phyloP scores from a whole-genome alignment of 2,329 filamentous ascomycete genomes.

The Aspergillus vadensis region DNA sequence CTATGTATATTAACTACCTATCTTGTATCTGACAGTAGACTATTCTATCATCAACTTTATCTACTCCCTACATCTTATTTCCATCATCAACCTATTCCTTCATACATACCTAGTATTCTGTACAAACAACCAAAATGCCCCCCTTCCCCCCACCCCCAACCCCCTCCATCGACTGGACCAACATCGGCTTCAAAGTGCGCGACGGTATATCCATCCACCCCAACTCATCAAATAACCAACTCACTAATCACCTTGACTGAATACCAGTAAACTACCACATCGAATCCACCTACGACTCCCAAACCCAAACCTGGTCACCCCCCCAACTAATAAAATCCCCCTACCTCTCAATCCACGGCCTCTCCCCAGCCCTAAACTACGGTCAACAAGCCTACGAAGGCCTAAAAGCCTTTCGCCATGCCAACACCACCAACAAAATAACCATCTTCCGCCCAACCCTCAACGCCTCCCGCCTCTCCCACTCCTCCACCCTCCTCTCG shows the following conservation, averaged over 20 bases:
- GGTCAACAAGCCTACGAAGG: slow-evolving; percentile 97
- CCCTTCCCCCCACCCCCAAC: slow-evolving; percentile 37
- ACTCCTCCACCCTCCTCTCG: slow-evolving; percentile 79
- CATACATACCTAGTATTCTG: no score
- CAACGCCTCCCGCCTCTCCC: slow-evolving; percentile 82
- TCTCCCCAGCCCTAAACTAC: slow-evolving; percentile 95
- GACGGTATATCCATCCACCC: slow-evolving; percentile 63
- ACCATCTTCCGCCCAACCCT: slow-evolving; percentile 83
- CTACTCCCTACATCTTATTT: neutral
- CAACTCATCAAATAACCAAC: neutral
- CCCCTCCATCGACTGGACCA: slow-evolving; percentile 70
- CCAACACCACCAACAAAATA: slow-evolving; percentile 64
- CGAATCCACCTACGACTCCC: slow-evolving; percentile 77
- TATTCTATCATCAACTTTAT: neutral
- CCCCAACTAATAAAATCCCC: slow-evolving; percentile 81
- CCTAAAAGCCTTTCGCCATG: slow-evolving; percentile 86
- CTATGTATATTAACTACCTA: neutral
- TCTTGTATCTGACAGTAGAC: neutral
- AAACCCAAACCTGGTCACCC: slow-evolving; percentile 72
- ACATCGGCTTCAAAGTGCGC: slow-evolving; percentile 88
- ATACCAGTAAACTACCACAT: slow-evolving; percentile 81
- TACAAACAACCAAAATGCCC: slow-evolving; percentile 6
- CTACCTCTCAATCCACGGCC: slow-evolving; percentile 85
- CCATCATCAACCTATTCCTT: neutral
- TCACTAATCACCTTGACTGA: neutral